Conservation (phyloP, 305 asterid genomes). For the Plantago lanceolata region DNA sequence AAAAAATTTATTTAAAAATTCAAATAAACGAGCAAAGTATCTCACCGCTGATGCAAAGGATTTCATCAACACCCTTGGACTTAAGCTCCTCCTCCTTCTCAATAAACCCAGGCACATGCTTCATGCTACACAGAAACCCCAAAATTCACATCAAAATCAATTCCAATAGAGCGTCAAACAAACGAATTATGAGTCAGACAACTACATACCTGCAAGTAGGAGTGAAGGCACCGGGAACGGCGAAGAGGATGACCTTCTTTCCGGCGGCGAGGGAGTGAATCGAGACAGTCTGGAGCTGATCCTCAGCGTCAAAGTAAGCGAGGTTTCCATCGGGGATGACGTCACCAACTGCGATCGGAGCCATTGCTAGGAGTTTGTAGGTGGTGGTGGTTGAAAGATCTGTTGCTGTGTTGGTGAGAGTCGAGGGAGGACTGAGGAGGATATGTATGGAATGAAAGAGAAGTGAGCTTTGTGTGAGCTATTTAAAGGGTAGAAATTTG, state of each 20-base stretch:
- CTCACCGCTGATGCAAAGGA: slow-evolving; percentile 65
- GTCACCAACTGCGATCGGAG: slow-evolving; percentile 70
- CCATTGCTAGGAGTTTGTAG: slow-evolving; percentile 44
- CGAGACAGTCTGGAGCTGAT: slow-evolving; percentile 59
- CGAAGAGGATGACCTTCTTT: slow-evolving; percentile 69
- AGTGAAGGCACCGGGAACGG: slow-evolving; percentile 93
- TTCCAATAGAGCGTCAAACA: not conserved
- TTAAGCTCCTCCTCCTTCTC: slow-evolving; percentile 76
- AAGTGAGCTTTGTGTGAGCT: not conserved
- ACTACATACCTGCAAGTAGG: slow-evolving; percentile 78
- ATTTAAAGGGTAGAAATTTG: too few species aligned
- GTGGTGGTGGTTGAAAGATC: not conserved
- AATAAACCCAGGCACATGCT: slow-evolving; percentile 88
- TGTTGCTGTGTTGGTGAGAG: not conserved
- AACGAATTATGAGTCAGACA: not conserved
- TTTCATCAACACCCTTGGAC: slow-evolving; percentile 71
- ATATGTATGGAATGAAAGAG: not conserved
- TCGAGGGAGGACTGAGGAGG: too few species aligned
- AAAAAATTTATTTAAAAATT: too few species aligned
- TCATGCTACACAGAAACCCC: slow-evolving; percentile 39
- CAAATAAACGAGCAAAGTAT: not conserved
- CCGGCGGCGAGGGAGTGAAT: slow-evolving; percentile 74
- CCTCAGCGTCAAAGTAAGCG: slow-evolving; percentile 68
- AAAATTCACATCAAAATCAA: not conserved
- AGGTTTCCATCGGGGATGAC: slow-evolving; percentile 70